Conservation (phyloP, 2,329 filamentous ascomycete species). For the Byssothecium circinans region DNA sequence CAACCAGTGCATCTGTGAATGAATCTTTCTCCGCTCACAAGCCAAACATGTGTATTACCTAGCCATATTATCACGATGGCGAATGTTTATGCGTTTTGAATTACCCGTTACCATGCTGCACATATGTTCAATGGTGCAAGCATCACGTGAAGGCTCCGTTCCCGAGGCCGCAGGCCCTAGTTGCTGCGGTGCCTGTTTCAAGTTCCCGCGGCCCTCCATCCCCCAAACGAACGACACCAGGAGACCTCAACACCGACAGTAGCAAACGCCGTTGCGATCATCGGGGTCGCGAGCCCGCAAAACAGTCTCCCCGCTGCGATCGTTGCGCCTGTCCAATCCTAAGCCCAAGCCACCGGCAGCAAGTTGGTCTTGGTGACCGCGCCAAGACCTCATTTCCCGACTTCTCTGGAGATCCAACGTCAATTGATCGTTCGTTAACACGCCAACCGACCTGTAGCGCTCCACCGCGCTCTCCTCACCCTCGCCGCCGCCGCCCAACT, state of each 20-base stretch:
- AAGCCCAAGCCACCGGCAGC: constrained; percentile 28
- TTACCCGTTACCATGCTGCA: no score
- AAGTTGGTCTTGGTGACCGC: constrained; percentile 27
- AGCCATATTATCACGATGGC: no score
- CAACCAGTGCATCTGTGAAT: no score
- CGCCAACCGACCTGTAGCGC: constrained; percentile 3
- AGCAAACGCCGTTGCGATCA: background rate
- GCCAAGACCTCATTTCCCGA: constrained; percentile 44
- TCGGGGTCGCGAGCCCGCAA: background rate
- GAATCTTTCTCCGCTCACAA: no score
- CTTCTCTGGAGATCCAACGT: constrained; percentile 22
- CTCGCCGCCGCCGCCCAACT: constrained; percentile 7
- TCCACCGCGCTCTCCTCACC: constrained; percentile 10
- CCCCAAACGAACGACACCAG: background rate
- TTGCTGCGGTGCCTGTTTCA: background rate
- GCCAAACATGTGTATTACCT: no score
- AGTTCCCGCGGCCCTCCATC: background rate
- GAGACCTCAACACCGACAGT: background rate
- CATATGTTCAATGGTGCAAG: background rate
- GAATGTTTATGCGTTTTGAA: no score
- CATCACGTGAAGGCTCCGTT: background rate
- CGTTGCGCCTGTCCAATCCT: background rate
- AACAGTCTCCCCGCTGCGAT: background rate
- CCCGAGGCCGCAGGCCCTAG: no score
- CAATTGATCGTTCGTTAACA: constrained; percentile 18